phyloP scores from a whole-genome alignment of 345 rosid genomes.

The Eucalyptus viminalis region DNA sequence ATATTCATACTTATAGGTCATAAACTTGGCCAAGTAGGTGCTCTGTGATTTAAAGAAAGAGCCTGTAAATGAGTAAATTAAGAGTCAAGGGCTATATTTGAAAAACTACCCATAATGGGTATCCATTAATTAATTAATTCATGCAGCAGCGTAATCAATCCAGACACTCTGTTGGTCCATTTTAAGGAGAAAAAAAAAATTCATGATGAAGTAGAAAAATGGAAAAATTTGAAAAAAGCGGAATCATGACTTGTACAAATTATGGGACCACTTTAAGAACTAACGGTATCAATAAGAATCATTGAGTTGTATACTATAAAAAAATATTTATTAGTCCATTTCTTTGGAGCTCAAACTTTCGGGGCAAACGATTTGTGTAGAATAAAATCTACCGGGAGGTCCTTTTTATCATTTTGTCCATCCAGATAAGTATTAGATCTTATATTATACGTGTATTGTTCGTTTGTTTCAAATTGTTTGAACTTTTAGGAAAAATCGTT shows the following conservation, averaged over 20 bases:
- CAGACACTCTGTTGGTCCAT: neutral
- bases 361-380: neutral
- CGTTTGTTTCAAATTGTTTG: neutral
- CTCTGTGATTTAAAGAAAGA: neutral
- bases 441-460: neutral
- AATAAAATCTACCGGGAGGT: neutral
- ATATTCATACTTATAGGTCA: neutral
- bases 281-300: neutral
- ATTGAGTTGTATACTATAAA: neutral
- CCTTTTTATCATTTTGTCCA: neutral
- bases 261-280: neutral
- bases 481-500: neutral
- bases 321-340: neutral
- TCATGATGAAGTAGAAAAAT: neutral
- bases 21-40: neutral
- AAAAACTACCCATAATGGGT: neutral
- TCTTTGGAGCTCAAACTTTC: neutral
- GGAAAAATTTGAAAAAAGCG: neutral
- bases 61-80: neutral
- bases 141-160: neutral
- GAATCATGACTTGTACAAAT: neutral
- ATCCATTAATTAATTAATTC: neutral
- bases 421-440: neutral
- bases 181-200: neutral
- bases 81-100: neutral